A percentile compares a stretch with the other conserved stretches of the same genome.
phyloP scores from a whole-genome alignment of 129 eudicot genomes.

The Kitagawia praeruptora region DNA sequence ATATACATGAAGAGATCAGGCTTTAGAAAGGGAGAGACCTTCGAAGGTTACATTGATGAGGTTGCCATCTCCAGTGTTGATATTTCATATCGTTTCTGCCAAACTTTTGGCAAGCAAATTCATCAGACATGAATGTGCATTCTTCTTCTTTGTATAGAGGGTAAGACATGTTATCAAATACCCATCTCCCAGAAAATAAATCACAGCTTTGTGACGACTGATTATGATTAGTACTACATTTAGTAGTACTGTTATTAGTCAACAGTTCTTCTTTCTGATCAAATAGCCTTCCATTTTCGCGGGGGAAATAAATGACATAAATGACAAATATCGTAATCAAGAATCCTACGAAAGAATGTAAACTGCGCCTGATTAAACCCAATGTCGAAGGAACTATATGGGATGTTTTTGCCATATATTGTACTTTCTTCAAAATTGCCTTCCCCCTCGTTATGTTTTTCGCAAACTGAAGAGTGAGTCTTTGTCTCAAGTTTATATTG shows the following conservation, averaged over 20 bases:
- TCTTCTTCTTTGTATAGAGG: constrained; percentile 47
- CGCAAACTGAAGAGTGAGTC: constrained; percentile 16
- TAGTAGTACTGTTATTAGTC: background rate
- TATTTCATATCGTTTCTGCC: constrained; percentile 50
- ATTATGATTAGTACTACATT: background rate
- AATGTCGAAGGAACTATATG: constrained; percentile 26
- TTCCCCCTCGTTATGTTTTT: background rate
- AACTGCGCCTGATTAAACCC: constrained; percentile 50
- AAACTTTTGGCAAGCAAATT: constrained; percentile 50
- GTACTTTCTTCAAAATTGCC: background rate
- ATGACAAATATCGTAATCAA: constrained; percentile 36
- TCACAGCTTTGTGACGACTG: constrained; percentile 30
- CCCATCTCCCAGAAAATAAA: constrained; percentile 58
- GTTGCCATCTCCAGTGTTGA: constrained; percentile 73
- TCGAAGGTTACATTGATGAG: constrained; percentile 57
- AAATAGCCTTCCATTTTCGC: constrained; percentile 33
- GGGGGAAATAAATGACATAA: constrained; percentile 49
- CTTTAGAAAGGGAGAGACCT: constrained; percentile 19
- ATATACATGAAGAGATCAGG: background rate
- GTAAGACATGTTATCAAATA: constrained; percentile 41
- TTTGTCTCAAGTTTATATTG: constrained; percentile 25
- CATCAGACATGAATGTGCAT: constrained; percentile 58
- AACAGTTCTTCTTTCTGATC: background rate
- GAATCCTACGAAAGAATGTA: constrained; percentile 44
- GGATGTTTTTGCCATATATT: constrained; percentile 32